Evolutionary conservation across 75 land plant species (phyloP).

Genomic region (Sequoia sempervirens): DNA sequence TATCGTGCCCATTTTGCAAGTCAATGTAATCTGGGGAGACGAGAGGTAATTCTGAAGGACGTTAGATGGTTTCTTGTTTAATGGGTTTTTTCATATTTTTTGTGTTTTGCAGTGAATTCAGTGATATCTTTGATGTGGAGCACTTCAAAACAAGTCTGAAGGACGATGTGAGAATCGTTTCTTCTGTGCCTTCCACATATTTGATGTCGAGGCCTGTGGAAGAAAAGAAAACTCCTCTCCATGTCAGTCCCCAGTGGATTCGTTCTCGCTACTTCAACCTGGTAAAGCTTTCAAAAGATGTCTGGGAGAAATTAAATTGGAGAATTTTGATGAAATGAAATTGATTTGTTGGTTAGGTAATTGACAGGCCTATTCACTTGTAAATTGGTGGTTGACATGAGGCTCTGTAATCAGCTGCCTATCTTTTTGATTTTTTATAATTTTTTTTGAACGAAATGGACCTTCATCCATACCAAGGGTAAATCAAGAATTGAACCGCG

Average conservation of each 20-base stretch:
- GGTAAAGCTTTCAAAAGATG: background rate
- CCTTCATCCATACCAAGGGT: too few species aligned
- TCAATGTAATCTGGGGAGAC: constrained; percentile 80
- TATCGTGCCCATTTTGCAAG: constrained; percentile 80
- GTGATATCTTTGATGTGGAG: constrained; percentile 80
- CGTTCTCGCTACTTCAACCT: constrained; percentile 51
- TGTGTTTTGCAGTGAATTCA: constrained; percentile 62
- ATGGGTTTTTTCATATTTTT: background rate
- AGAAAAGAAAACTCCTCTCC: constrained; percentile 53
- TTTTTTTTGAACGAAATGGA: too few species aligned
- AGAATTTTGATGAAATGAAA: too few species aligned
- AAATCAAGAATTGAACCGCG: too few species aligned
- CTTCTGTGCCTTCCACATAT: constrained; percentile 79
- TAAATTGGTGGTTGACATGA: too few species aligned
- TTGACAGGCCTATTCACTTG: too few species aligned
- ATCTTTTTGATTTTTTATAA: too few species aligned
- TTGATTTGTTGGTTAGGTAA: too few species aligned
- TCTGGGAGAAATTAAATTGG: too few species aligned
- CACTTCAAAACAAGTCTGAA: constrained; percentile 77
- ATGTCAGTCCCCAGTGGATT: constrained; percentile 69
- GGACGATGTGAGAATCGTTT: constrained; percentile 71
- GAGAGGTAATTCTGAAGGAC: constrained; percentile 14
- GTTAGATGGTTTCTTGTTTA: too few species aligned
- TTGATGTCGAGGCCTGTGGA: constrained; percentile 49
- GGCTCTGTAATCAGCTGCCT: too few species aligned